Evolutionary conservation across 2,329 filamentous ascomycete genomes (phyloP).

Genomic region (Kalmusia sp.): DNA sequence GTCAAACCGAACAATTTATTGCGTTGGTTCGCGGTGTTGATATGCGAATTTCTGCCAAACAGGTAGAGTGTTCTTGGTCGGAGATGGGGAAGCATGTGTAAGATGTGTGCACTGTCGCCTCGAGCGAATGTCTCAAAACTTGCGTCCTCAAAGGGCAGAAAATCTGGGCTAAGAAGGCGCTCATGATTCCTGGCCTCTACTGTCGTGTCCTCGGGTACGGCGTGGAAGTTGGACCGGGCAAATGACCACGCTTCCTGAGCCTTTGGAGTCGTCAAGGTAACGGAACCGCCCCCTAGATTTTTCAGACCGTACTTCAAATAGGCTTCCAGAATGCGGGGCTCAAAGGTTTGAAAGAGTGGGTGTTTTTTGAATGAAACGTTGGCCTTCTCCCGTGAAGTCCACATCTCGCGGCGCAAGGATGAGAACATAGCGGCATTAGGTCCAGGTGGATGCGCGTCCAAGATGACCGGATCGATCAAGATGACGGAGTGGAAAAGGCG

Average conservation of each 20-base stretch:
- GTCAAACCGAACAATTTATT: constrained; percentile 9
- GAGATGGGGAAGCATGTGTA: constrained; percentile 12
- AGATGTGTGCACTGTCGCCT: constrained; percentile 10
- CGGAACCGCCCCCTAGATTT: constrained; percentile 12
- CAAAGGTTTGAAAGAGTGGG: constrained; percentile 21
- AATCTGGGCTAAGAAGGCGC: constrained; percentile 18
- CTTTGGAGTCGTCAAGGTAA: constrained; percentile 23
- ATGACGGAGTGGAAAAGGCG: constrained; percentile 25
- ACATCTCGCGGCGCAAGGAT: constrained; percentile 16
- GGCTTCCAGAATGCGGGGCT: constrained; percentile 14
- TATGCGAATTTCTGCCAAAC: constrained; percentile 21
- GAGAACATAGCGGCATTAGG: constrained; percentile 24
- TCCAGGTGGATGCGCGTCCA: constrained; percentile 18
- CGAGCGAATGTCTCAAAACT: constrained; percentile 5
- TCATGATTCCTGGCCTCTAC: constrained; percentile 15
- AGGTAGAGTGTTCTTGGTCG: constrained; percentile 19
- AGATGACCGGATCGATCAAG: constrained; percentile 27
- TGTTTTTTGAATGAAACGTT: constrained; percentile 17
- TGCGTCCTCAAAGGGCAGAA: constrained; percentile 10
- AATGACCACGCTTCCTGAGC: constrained; percentile 30
- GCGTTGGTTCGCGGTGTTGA: constrained; percentile 17
- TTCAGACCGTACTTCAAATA: constrained; percentile 17
- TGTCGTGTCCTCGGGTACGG: constrained; percentile 13
- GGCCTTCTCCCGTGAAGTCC: constrained; percentile 22
- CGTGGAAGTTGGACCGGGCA: constrained; percentile 18